Evolutionary conservation across 257 asterid genomes (phyloP).

Genomic region (Nicotiana obtusifolia): DNA sequence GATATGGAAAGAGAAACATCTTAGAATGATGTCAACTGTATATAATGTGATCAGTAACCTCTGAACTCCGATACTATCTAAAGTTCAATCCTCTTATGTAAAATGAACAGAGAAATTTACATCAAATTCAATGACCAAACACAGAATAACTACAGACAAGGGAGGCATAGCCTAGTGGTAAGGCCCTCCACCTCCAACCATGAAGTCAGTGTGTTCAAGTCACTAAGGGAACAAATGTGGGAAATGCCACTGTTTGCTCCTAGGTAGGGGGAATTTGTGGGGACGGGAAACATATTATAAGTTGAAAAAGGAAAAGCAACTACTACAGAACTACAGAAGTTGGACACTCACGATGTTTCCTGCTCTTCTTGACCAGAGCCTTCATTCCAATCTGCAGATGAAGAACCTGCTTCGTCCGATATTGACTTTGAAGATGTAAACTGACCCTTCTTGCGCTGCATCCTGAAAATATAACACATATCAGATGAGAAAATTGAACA

Average conservation of each 20-base stretch:
- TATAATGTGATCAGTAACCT: not conserved
- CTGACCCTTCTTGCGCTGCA: conserved; percentile 99
- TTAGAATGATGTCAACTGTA: not conserved
- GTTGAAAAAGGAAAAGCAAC: not conserved
- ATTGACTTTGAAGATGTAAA: conserved; percentile 79
- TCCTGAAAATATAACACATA: conserved; percentile 38
- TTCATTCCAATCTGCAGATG: conserved; percentile 75
- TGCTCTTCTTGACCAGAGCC: conserved; percentile 66
- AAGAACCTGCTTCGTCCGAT: conserved; percentile 75
- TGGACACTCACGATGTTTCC: conserved; percentile 68
- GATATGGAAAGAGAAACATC: conserved; percentile 7
- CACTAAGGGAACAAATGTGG: not conserved
- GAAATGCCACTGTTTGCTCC: not conserved
- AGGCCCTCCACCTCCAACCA: not conserved
- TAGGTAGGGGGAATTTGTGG: not conserved
- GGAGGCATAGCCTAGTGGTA: not conserved
- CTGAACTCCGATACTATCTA: not conserved
- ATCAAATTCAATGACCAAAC: not conserved
- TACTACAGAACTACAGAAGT: not conserved
- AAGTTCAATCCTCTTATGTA: not conserved
- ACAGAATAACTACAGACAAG: not conserved
- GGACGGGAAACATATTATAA: not conserved
- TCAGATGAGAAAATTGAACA: not conserved
- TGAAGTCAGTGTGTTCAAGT: not conserved
- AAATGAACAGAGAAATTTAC: not conserved